These are phyloP conservation scores for Gaeumannomyces tritici DNA, from an alignment of 2,329 filamentous ascomycete genomes.

Conservation along the genomic window DNA sequence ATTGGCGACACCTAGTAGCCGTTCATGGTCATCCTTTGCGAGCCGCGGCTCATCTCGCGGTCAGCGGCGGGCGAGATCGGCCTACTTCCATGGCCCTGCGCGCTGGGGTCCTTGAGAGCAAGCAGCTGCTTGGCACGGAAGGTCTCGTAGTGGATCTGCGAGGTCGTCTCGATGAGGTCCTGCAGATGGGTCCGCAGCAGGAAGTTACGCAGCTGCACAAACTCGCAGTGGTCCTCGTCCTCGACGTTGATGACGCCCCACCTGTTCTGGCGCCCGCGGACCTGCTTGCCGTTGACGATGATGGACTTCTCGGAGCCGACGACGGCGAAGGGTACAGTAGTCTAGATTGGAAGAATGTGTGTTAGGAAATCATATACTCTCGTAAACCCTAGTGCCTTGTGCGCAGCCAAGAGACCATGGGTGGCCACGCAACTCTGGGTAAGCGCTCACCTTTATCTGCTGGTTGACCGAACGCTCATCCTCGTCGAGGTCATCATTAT, in stretches of 20 bases:
- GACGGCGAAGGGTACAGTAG: conserved; percentile 92
- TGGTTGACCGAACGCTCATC: conserved; percentile 91
- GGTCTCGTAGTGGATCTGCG: conserved; percentile 99
- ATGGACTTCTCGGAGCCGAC: conserved; percentile 98
- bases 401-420: too few relatives aligned
- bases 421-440: too few relatives aligned
- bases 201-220: conserved; percentile 97
- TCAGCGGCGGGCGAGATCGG: conserved; percentile 95
- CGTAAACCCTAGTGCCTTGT: background rate
- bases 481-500: conserved; percentile 96
- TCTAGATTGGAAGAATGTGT: conserved; percentile 36
- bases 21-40: conserved; percentile 97
- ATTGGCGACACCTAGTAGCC: conserved; percentile 60
- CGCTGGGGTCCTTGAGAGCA: conserved; percentile 95
- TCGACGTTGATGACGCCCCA: conserved; percentile 99
- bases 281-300: conserved; percentile 93
- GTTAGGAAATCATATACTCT: background rate
- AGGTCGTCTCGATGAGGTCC: conserved; percentile 97
- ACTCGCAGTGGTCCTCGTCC: conserved; percentile 99
- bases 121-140: conserved; percentile 99
- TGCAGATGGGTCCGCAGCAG: conserved; percentile 95
- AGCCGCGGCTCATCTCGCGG: conserved; percentile 91
- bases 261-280: conserved; percentile 94
- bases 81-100: conserved; percentile 70
- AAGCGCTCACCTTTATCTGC: conserved; percentile 79